Percentiles rank a stretch among this genome's conserved stretches.
Conservation (phyloP, 2,329 filamentous ascomycete genomes). For the Bipolaris oryzae region DNA sequence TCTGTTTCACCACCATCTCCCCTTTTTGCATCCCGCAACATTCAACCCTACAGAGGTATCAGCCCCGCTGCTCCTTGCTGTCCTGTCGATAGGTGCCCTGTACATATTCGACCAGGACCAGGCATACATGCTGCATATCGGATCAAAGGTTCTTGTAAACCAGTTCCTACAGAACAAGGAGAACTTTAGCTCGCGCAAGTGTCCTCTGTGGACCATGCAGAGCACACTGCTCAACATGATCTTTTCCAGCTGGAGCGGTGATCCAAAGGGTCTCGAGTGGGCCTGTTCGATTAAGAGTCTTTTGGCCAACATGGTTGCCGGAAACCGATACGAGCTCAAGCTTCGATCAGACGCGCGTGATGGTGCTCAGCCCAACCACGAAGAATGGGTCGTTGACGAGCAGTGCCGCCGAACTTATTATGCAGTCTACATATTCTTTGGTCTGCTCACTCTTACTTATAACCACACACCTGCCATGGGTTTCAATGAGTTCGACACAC, state of each 20-base stretch:
- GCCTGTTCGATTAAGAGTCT: conserved; percentile 98
- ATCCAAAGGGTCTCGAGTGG: conserved; percentile 97
- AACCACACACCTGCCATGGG: conserved; percentile 98
- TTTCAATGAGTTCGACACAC: conserved; percentile 95
- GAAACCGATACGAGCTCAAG: conserved; percentile 95
- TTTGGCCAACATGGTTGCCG: conserved; percentile 97
- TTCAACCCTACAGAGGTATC: conserved; percentile 82
- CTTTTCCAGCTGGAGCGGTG: conserved; percentile 98
- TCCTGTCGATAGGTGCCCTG: conserved; percentile 91
- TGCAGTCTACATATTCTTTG: conserved; percentile 98
- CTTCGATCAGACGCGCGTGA: conserved; percentile 87
- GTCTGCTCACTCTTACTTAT: conserved; percentile 90
- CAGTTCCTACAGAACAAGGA: conserved; percentile 98
- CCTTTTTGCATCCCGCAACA: conserved; percentile 91
- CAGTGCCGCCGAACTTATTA: conserved; percentile 96
- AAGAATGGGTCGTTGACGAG: conserved; percentile 96
- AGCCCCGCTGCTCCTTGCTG: conserved; percentile 82
- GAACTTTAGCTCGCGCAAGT: conserved; percentile 97
- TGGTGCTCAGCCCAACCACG: conserved; percentile 73
- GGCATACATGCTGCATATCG: conserved; percentile 95
- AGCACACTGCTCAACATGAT: conserved; percentile 97
- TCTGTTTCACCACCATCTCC: conserved; percentile 94
- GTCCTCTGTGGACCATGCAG: conserved; percentile 98
- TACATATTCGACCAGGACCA: conserved; percentile 98
- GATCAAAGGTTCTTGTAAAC: conserved; percentile 95